Conservation (phyloP, 2,329 filamentous ascomycete species). For the Mycosphaerelloides madeirae region DNA sequence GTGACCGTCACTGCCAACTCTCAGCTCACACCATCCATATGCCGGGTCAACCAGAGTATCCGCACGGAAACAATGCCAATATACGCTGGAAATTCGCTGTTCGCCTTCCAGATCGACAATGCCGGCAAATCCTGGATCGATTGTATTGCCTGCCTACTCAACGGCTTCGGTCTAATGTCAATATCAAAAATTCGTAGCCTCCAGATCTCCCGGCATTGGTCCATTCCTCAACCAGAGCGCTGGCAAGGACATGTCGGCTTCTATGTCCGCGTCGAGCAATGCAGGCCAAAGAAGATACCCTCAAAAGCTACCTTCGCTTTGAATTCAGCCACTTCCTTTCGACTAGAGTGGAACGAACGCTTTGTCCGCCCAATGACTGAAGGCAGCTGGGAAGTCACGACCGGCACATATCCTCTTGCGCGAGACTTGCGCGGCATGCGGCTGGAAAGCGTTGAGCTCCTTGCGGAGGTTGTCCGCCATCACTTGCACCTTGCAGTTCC, state of each 20-base stretch:
- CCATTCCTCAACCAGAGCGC: constrained; percentile 15
- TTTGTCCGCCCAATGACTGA: constrained; percentile 10
- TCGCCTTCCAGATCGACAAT: constrained; percentile 21
- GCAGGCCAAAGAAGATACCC: constrained; percentile 1
- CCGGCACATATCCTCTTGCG: constrained; percentile 17
- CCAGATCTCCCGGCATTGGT: constrained; percentile 25
- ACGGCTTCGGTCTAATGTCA: constrained; percentile 7
- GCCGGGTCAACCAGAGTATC: constrained; percentile 14
- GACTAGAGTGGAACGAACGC: constrained; percentile 7
- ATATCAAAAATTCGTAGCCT: constrained; percentile 17
- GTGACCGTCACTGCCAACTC: constrained; percentile 15
- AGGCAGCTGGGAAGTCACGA: constrained; percentile 14
- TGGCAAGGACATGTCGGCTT: constrained; percentile 28
- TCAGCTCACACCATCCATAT: constrained; percentile 22
- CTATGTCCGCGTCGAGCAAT: constrained; percentile 21
- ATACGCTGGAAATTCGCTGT: constrained; percentile 18
- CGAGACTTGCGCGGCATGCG: constrained; percentile 23
- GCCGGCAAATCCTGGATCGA: constrained; percentile 5
- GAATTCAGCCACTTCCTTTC: constrained; percentile 8
- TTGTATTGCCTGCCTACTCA: constrained; percentile 16
- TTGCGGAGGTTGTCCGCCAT: constrained; percentile 15
- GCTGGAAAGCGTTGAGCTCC: constrained; percentile 21
- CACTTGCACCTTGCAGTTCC: constrained; percentile 6
- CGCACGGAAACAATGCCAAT: constrained; percentile 23
- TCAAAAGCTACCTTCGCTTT: background rate